These are phyloP conservation scores for Fusarium tricinctum DNA, from an alignment of 2,329 filamentous ascomycete genomes.

Conservation along the genomic window DNA sequence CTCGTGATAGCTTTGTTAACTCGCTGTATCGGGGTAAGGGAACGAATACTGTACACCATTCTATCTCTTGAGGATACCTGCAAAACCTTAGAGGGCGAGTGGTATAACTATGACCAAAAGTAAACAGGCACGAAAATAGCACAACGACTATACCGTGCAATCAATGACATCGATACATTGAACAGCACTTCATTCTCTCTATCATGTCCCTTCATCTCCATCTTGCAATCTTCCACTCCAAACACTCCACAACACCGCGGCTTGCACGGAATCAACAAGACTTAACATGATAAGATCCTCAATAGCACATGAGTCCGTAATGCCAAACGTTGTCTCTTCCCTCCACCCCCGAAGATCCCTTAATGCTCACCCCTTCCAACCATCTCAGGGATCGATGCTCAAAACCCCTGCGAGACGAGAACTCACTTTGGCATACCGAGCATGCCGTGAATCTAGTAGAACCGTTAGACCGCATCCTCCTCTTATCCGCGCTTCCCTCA, in stretches of 20 bases:
- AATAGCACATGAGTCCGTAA: background rate
- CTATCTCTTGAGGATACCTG: background rate
- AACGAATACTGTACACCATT: background rate
- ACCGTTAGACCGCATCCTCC: background rate
- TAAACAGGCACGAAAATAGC: background rate
- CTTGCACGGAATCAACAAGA: background rate
- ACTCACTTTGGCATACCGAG: background rate
- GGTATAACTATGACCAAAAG: background rate
- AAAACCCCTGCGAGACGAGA: background rate
- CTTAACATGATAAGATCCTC: constrained; percentile 11
- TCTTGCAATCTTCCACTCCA: background rate
- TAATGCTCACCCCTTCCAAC: background rate
- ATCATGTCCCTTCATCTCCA: background rate
- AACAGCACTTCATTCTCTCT: background rate
- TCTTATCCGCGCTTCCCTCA: background rate
- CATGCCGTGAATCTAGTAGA: constrained; percentile 11
- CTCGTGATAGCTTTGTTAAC: background rate
- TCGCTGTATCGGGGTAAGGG: background rate
- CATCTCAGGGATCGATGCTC: background rate
- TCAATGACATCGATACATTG: background rate
- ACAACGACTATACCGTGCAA: background rate
- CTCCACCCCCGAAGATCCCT: background rate
- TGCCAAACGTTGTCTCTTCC: background rate
- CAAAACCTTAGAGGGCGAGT: background rate
- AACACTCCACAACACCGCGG: background rate